Evolutionary conservation across 73 alveolate species (phyloP), one percentile per base, ranked within the genome.

Genomic region (Stentor coeruleus): DNA sequence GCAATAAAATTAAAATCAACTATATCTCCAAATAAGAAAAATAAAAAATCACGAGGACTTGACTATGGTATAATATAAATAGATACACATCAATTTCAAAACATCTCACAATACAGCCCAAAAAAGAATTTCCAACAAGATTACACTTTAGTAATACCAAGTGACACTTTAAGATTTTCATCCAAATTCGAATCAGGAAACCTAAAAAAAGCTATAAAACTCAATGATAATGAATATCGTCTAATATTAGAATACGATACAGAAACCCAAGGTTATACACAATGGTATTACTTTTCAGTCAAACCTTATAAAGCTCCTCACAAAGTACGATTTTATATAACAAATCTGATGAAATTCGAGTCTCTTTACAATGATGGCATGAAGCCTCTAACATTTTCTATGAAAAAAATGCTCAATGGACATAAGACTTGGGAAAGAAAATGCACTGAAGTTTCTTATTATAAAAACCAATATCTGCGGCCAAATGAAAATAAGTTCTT

Each of bases 381-480:
- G 95, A 93, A 93, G 85, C 92, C 91, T 77, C 91, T 90, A 81
- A 83, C 86, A 37, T 91, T 83, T 83, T 91, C 96, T 33, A 58
- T 83, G 42, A 77, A 74, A 82, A 86, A 77, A 58, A n/a, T n/a
- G n/a, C n/a, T n/a, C n/a, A n/a, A n/a, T n/a, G n/a, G n/a, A n/a
- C n/a, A n/a, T n/a, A n/a, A n/a, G n/a, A n/a, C n/a, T n/a, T 89
- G 95, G 92, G 81, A 60, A 77, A 38, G 95, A 76, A 91, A 82
- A 1, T 84, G 95, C 42, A 2, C 28, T 42, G 85, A 81, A 55
- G 86, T 89, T 3, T 35, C 59, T 38, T 89, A 89, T 74, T 87
- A 35, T 81, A 74, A 74, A 3, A 89, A 89, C 77, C 66, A 66
- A 1, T 49, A 86, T 59, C 59, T 75, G 77, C 6, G 80, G 14